Conservation (phyloP, 139 green algal species). For the Zygnema circumcarinatum region DNA sequence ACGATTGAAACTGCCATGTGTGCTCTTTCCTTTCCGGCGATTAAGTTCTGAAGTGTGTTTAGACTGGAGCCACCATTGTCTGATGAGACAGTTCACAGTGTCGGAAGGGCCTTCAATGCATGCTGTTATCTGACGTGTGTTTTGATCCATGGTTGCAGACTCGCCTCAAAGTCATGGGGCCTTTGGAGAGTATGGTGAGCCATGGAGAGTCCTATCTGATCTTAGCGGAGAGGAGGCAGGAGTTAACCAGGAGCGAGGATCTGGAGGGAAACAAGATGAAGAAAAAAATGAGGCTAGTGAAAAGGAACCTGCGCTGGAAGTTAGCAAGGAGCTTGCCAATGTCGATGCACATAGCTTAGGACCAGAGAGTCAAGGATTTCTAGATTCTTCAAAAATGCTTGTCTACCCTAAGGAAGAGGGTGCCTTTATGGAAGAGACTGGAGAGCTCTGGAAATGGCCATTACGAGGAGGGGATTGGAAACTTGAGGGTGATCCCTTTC, state of each 20-base stretch:
- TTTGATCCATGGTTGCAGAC: too few species aligned
- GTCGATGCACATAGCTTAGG: too few species aligned
- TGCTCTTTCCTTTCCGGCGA: too few species aligned
- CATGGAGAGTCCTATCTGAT: not conserved
- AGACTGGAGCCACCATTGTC: too few species aligned
- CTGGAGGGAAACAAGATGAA: too few species aligned
- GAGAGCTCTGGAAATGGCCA: slow-evolving; percentile 4
- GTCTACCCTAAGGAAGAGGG: not conserved
- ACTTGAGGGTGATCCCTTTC: slow-evolving; percentile 1
- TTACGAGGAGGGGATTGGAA: slow-evolving; percentile 21
- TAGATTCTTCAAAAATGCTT: too few species aligned
- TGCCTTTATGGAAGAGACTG: not conserved
- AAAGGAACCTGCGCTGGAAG: not conserved
- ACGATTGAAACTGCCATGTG: too few species aligned
- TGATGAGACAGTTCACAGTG: too few species aligned
- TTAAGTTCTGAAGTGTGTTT: too few species aligned
- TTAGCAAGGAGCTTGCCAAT: not conserved
- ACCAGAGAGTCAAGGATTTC: too few species aligned
- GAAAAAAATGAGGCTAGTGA: not conserved
- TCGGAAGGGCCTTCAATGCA: too few species aligned
- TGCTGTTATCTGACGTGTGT: too few species aligned
- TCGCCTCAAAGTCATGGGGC: not conserved
- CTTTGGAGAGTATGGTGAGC: not conserved
- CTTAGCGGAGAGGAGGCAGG: not conserved
- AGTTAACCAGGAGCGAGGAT: not conserved